Percentiles rank a stretch among this genome's conserved stretches.
These are phyloP conservation scores for Populus hybrid DNA, from an alignment of 441 rosid species.

Conservation along the genomic window DNA sequence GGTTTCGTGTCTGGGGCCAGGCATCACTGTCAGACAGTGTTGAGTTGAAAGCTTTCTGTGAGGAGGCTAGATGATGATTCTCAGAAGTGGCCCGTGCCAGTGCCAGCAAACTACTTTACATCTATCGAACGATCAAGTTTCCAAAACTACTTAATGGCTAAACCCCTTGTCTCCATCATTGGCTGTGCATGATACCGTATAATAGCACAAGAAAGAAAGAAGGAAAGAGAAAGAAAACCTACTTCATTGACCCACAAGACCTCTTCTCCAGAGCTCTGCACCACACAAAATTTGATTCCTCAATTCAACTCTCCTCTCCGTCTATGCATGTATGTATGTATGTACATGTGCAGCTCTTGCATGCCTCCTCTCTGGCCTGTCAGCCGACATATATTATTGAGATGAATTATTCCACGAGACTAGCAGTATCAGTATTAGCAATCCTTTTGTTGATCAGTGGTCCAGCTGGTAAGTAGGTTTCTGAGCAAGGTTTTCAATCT, in stretches of 20 bases:
- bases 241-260: not conserved
- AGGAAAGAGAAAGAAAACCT: not conserved
- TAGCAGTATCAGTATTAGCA: not conserved
- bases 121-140: not conserved
- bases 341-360: not conserved
- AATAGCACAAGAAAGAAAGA: not conserved
- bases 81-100: no score
- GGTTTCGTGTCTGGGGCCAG: not conserved
- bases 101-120: no score
- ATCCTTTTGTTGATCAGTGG: not conserved
- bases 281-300: conserved; percentile 6
- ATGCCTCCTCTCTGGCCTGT: not conserved
- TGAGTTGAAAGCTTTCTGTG: not conserved
- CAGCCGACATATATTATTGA: not conserved
- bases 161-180: conserved; percentile 5
- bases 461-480: conserved; percentile 17
- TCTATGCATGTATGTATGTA: not conserved
- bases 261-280: conserved; percentile 1
- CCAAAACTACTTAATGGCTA: not conserved
- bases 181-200: not conserved
- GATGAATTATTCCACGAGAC: conserved; percentile 6
- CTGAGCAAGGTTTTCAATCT: not conserved
- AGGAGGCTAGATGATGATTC: not conserved
- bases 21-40: not conserved
- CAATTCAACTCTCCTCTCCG: not conserved